Conservation (phyloP, 805 yeast genomes). For the Saccharomycopsis sp. region DNA sequence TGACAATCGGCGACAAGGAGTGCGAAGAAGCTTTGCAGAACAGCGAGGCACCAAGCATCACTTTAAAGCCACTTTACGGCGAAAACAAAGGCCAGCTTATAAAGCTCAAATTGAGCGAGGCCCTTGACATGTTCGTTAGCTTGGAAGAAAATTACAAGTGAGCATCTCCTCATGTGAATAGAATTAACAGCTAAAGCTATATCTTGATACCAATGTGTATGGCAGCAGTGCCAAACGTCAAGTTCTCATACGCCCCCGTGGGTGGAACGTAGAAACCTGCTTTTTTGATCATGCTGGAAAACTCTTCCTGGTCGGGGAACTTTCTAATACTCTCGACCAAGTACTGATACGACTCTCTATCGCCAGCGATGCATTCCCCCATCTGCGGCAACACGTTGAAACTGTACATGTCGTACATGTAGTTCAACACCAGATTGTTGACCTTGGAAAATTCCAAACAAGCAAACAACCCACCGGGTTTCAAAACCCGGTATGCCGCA, state of each 20-base stretch:
- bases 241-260: slow-evolving; percentile 83
- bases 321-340: slow-evolving; percentile 87
- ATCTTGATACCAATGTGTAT: slow-evolving; percentile 87
- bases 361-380: slow-evolving; percentile 94
- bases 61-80: slow-evolving; percentile 22
- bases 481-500: slow-evolving; percentile 91
- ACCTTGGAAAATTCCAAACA: slow-evolving; percentile 94
- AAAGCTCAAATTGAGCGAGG: slow-evolving; percentile 40
- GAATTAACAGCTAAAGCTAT: not conserved
- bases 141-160: slow-evolving; percentile 35
- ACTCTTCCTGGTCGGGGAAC: slow-evolving; percentile 88
- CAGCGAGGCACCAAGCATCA: slow-evolving; percentile 1
- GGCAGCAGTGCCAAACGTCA: slow-evolving; percentile 92
- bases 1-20: slow-evolving; percentile 87
- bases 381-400: slow-evolving; percentile 80
- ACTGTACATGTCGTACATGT: slow-evolving; percentile 79
- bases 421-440: slow-evolving; percentile 64
- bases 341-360: slow-evolving; percentile 92
- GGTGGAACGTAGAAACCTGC: slow-evolving; percentile 86
- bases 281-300: slow-evolving; percentile 82
- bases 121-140: slow-evolving; percentile 42
- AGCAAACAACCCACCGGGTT: slow-evolving; percentile 97
- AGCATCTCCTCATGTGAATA: not conserved
- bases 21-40: slow-evolving; percentile 37
- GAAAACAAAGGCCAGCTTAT: slow-evolving; percentile 32